Evolutionary conservation across 2,329 filamentous ascomycete genomes (phyloP).

Genomic region (Pestalotiopsis sp.): DNA sequence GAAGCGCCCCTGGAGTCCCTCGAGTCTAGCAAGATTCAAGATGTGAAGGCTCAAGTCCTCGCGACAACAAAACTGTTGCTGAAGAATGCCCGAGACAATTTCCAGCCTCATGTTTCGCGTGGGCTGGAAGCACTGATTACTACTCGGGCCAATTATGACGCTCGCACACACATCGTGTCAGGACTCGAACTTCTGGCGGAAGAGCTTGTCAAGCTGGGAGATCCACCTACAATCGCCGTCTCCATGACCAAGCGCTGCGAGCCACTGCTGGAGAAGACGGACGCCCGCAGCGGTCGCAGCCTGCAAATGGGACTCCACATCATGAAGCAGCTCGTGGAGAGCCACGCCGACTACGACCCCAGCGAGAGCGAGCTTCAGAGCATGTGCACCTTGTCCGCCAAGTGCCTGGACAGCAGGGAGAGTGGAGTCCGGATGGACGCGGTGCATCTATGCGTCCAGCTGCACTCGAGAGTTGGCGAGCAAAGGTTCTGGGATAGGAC

Average conservation of each 20-base stretch:
- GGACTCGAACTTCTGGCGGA: constrained; percentile 74
- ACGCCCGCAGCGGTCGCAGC: constrained; percentile 48
- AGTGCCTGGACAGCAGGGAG: constrained; percentile 61
- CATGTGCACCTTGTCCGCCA: constrained; percentile 52
- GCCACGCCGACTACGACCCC: constrained; percentile 48
- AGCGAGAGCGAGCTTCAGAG: constrained; percentile 52
- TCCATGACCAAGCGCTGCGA: constrained; percentile 54
- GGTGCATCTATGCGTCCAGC: constrained; percentile 75
- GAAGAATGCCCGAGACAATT: constrained; percentile 65
- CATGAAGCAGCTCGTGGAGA: constrained; percentile 59
- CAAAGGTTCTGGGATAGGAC: constrained; percentile 68
- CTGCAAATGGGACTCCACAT: constrained; percentile 67
- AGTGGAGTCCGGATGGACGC: constrained; percentile 72
- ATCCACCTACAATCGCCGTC: constrained; percentile 60
- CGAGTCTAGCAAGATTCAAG: constrained; percentile 65
- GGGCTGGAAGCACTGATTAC: constrained; percentile 68
- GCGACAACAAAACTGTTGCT: constrained; percentile 74
- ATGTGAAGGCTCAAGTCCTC: constrained; percentile 74
- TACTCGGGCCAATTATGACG: constrained; percentile 67
- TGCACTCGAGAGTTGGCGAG: constrained; percentile 66
- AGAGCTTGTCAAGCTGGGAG: constrained; percentile 68
- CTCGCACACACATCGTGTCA: constrained; percentile 70
- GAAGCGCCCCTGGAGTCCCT: constrained; percentile 60
- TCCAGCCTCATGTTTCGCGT: constrained; percentile 67
- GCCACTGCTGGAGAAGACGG: constrained; percentile 39